These are phyloP conservation scores for Aspergillus ibericus DNA, from an alignment of 2,329 filamentous ascomycete genomes.

Conservation along the genomic window DNA sequence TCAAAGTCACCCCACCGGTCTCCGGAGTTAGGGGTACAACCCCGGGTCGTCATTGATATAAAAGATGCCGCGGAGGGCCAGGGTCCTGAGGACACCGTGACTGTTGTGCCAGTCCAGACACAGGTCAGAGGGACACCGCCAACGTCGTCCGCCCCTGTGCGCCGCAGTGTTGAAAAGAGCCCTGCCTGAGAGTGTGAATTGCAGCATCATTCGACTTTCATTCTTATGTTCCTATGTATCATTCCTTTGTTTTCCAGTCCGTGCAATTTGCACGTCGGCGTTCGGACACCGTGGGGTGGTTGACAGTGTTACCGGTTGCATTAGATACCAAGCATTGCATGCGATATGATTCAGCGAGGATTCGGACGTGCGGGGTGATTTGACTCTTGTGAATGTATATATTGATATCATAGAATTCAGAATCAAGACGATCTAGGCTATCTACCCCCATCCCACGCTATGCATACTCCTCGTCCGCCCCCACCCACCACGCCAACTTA, in stretches of 20 bases:
- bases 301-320: slow-evolving; percentile 13
- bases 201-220: not conserved
- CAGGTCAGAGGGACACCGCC: slow-evolving; percentile 31
- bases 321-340: slow-evolving; percentile 25
- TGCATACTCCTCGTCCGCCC: slow-evolving; percentile 46
- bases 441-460: not conserved
- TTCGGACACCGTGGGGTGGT: not conserved
- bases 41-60: not conserved
- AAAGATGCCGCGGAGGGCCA: not conserved
- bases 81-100: not conserved
- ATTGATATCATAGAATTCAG: not conserved
- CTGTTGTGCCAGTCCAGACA: slow-evolving; percentile 16
- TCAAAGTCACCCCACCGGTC: not conserved
- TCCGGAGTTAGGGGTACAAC: not conserved
- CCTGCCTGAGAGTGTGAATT: not conserved
- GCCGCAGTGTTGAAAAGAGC: not conserved
- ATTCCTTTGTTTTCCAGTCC: slow-evolving; percentile 2
- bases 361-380: not conserved
- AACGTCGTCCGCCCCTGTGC: not conserved
- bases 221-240: slow-evolving; percentile 9
- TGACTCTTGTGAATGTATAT: not conserved
- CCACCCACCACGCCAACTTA: slow-evolving; percentile 65
- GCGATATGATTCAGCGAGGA: slow-evolving; percentile 8
- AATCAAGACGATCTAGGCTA: not conserved
- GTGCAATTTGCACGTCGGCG: not conserved